Percentiles rank a stretch among this genome's conserved stretches.
Conservation (phyloP, 768 basidiomycete genomes). For the Xanthoconium purpureum region DNA sequence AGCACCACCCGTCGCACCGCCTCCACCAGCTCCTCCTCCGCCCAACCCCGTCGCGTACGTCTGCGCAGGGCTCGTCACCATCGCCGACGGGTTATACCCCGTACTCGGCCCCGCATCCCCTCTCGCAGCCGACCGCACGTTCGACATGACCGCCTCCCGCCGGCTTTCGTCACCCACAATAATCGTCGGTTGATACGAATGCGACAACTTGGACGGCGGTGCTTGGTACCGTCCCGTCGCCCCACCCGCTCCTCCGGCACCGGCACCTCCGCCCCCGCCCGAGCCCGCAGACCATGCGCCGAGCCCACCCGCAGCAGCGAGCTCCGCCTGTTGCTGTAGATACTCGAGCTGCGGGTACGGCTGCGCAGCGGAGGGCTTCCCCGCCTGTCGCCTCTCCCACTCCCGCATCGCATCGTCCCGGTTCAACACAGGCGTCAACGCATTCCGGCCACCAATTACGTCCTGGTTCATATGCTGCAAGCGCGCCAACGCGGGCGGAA, state of each 20-base stretch:
- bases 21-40: neutral
- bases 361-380: slow-evolving; percentile 65
- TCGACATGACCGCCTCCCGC: slow-evolving; percentile 79
- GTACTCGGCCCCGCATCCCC: slow-evolving; percentile 40
- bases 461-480: slow-evolving; percentile 88
- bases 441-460: slow-evolving; percentile 67
- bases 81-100: slow-evolving; percentile 46
- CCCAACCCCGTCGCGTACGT: slow-evolving; percentile 49
- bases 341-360: slow-evolving; percentile 89
- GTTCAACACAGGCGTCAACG: slow-evolving; percentile 90
- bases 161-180: slow-evolving; percentile 68
- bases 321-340: slow-evolving; percentile 89
- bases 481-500: slow-evolving; percentile 92
- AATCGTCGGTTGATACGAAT: slow-evolving; percentile 50
- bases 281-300: slow-evolving; percentile 49
- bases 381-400: slow-evolving; percentile 89
- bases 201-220: slow-evolving; percentile 32
- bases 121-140: slow-evolving; percentile 63
- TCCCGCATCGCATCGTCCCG: slow-evolving; percentile 93
- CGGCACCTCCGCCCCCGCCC: slow-evolving; percentile 19
- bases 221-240: slow-evolving; percentile 45
- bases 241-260: slow-evolving; percentile 19
- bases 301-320: slow-evolving; percentile 63
- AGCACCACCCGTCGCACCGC: neutral
- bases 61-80: slow-evolving; percentile 75